Percentiles rank a stretch among this genome's conserved stretches.
These are phyloP conservation scores for Aspergillus brasiliensis DNA, from an alignment of 2,329 filamentous ascomycete genomes.

Conservation along the genomic window DNA sequence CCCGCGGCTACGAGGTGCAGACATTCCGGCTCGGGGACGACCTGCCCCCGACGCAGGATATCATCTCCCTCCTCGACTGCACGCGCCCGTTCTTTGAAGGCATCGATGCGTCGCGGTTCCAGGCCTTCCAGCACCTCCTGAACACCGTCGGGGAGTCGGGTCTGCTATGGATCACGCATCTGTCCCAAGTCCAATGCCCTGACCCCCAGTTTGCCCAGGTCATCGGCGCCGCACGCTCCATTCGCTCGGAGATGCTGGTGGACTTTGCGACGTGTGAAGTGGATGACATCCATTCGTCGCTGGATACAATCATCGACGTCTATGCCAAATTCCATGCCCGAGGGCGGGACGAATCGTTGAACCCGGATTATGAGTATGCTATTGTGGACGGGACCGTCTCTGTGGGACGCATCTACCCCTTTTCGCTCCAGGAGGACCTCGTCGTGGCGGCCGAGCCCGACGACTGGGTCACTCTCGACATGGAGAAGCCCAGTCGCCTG, in stretches of 20 bases:
- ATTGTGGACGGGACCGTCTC: constrained; percentile 14
- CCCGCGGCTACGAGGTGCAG: constrained; percentile 2
- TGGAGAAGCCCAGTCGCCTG: constrained; percentile 24
- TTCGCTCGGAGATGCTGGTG: constrained; percentile 30
- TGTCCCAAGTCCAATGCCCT: constrained; percentile 24
- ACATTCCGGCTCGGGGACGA: background rate
- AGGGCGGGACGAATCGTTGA: background rate
- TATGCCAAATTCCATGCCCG: constrained; percentile 16
- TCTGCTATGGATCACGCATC: constrained; percentile 34
- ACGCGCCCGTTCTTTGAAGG: constrained; percentile 15
- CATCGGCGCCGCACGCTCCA: constrained; percentile 30
- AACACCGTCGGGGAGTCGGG: background rate
- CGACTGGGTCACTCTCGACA: constrained; percentile 12
- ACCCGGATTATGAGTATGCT: constrained; percentile 23
- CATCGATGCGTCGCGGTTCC: constrained; percentile 7
- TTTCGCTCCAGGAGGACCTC: background rate
- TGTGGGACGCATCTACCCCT: constrained; percentile 16
- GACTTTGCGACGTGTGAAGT: constrained; percentile 31
- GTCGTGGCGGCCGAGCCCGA: background rate
- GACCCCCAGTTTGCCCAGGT: constrained; percentile 33
- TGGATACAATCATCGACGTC: constrained; percentile 15
- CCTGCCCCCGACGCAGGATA: background rate
- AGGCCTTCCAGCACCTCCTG: background rate
- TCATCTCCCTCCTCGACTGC: constrained; percentile 18
- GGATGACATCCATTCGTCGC: constrained; percentile 10